Percentiles rank a stretch among this genome's conserved stretches.
Conservation (phyloP, 495 filamentous ascomycete species). For the Penicillium herquei region DNA sequence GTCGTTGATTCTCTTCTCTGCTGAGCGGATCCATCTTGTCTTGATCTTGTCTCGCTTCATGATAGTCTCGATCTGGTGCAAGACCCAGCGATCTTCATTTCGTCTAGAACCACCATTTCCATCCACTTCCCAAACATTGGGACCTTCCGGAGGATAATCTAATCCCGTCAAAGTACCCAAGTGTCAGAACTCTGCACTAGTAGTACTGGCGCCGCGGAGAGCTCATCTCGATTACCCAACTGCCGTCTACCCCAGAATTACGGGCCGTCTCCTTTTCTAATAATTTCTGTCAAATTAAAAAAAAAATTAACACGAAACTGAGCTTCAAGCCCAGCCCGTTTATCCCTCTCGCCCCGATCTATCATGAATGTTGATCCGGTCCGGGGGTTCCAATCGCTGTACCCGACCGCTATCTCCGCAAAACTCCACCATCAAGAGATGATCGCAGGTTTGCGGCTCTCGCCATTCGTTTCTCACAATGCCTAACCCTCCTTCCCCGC, state of each 20-base stretch:
- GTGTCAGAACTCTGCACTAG: too few relatives aligned
- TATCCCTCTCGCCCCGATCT: conserved; percentile 14
- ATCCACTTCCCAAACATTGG: not conserved
- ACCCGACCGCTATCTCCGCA: conserved; percentile 29
- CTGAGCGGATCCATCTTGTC: not conserved
- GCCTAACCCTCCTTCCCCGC: conserved; percentile 38
- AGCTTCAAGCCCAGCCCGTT: not conserved
- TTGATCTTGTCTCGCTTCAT: not conserved
- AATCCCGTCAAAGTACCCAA: conserved; percentile 7
- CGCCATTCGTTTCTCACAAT: conserved; percentile 30
- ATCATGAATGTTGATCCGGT: conserved; percentile 37
- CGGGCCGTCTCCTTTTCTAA: conserved; percentile 17
- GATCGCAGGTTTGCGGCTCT: conserved; percentile 32
- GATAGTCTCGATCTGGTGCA: not conserved
- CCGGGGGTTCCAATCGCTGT: conserved; percentile 20
- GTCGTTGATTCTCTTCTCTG: not conserved
- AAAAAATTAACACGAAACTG: conserved; percentile 2
- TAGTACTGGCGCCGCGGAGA: conserved; percentile 20
- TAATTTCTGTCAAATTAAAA: not conserved
- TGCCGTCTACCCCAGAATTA: conserved; percentile 4
- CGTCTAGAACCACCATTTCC: not conserved
- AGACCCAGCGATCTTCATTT: conserved; percentile 8
- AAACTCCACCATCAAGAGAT: conserved; percentile 34
- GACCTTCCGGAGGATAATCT: conserved; percentile 18
- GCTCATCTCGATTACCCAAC: conserved; percentile 6